These are phyloP conservation scores for Neofusicoccum kwambonambiense DNA, from an alignment of 2,329 filamentous ascomycete genomes.

Conservation along the genomic window DNA sequence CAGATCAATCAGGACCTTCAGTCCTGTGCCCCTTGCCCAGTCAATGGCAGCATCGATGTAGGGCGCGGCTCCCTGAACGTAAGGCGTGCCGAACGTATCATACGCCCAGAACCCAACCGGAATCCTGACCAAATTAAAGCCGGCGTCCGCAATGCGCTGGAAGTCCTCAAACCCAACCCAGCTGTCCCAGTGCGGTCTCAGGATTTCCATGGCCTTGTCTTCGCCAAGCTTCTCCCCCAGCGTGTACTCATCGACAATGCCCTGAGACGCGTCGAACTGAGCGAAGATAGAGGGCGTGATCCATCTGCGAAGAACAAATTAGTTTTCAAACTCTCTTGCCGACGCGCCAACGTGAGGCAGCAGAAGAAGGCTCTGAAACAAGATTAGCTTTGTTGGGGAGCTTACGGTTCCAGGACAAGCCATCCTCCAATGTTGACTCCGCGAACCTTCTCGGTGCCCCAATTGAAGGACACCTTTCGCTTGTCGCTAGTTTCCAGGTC, in stretches of 20 bases:
- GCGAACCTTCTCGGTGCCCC: slow-evolving; percentile 50
- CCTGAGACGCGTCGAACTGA: slow-evolving; percentile 27
- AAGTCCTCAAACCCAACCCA: slow-evolving; percentile 55
- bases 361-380: neutral
- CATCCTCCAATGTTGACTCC: slow-evolving; percentile 54
- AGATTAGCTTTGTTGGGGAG: slow-evolving; percentile 24
- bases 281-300: slow-evolving; percentile 60
- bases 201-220: slow-evolving; percentile 38
- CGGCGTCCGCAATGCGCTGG: slow-evolving; percentile 54
- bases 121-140: slow-evolving; percentile 60
- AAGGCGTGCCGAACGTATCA: slow-evolving; percentile 49
- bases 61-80: slow-evolving; percentile 50
- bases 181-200: slow-evolving; percentile 52
- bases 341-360: neutral
- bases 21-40: slow-evolving; percentile 53
- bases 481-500: slow-evolving; percentile 22
- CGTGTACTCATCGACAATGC: slow-evolving; percentile 53
- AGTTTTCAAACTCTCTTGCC: neutral
- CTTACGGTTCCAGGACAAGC: slow-evolving; percentile 46
- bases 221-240: slow-evolving; percentile 50
- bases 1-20: slow-evolving; percentile 60
- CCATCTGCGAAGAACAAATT: slow-evolving; percentile 36
- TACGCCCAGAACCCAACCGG: slow-evolving; percentile 62
- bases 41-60: slow-evolving; percentile 58
- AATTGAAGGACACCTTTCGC: slow-evolving; percentile 45